A percentile compares a stretch with the other conserved stretches of the same genome.
phyloP scores from a whole-genome alignment of 2,329 filamentous ascomycete species.

The Pestalotiopsis sp. region DNA sequence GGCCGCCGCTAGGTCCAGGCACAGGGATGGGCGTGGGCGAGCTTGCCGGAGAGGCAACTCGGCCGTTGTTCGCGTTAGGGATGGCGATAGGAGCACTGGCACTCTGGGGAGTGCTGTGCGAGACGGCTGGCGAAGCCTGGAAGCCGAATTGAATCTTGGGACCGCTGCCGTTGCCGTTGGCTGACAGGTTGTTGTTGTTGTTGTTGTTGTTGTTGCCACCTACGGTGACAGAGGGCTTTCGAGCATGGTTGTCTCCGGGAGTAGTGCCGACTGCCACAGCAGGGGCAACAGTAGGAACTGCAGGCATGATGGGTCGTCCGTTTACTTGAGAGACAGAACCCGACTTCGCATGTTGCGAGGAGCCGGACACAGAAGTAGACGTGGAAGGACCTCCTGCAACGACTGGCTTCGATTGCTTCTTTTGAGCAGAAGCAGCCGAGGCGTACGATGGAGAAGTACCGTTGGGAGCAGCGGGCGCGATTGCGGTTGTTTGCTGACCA shows the following conservation, averaged over 20 bases:
- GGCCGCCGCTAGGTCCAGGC: conserved; percentile 79
- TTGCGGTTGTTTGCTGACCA: conserved; percentile 51
- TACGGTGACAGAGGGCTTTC: conserved; percentile 91
- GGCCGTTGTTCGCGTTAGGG: conserved; percentile 57
- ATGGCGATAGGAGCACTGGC: conserved; percentile 61
- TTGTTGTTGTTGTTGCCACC: conserved; percentile 74
- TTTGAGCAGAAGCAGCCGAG: conserved; percentile 63
- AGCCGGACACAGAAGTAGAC: conserved; percentile 56
- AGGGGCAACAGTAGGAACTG: conserved; percentile 60
- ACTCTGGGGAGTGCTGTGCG: conserved; percentile 66
- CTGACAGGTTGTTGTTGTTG: conserved; percentile 72
- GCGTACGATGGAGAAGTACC: conserved; percentile 65
- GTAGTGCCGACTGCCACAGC: conserved; percentile 56
- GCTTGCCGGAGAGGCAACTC: conserved; percentile 78
- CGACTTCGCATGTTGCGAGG: conserved; percentile 62
- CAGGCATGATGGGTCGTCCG: conserved; percentile 74
- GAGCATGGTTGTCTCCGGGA: conserved; percentile 71
- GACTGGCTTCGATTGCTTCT: conserved; percentile 61
- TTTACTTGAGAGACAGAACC: conserved; percentile 79
- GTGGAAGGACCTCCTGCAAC: conserved; percentile 59
- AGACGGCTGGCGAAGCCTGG: conserved; percentile 65
- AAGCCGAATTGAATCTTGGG: conserved; percentile 78
- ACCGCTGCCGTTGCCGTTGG: conserved; percentile 65
- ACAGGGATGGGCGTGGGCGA: conserved; percentile 94
- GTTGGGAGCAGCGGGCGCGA: conserved; percentile 58